These are phyloP conservation scores for Themeda triandra DNA, from an alignment of 176 grass and related monocot genomes.

Conservation along the genomic window DNA sequence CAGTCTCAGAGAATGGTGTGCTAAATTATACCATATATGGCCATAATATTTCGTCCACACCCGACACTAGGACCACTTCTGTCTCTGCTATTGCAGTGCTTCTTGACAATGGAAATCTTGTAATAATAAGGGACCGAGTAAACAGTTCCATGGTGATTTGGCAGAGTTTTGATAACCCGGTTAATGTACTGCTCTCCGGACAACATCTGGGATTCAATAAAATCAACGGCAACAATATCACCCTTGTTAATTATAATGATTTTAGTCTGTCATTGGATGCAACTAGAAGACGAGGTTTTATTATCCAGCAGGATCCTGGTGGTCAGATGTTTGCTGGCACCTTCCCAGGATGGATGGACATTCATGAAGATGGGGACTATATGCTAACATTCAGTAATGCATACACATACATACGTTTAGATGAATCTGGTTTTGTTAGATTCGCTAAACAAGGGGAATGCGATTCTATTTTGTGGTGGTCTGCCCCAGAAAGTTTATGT, in stretches of 20 bases:
- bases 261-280: background rate
- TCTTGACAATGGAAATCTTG: conserved; percentile 34
- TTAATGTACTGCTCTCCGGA: background rate
- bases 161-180: too few species aligned
- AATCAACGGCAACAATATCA: background rate
- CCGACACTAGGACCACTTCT: background rate
- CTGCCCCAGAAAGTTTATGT: too few species aligned
- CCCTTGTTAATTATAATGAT: background rate
- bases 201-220: background rate
- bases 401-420: too few species aligned
- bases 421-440: too few species aligned
- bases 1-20: too few species aligned
- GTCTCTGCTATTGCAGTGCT: conserved; percentile 2
- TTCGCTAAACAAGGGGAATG: too few species aligned
- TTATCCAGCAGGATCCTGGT: background rate
- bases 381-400: background rate
- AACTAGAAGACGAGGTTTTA: background rate
- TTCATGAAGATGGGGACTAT: background rate
- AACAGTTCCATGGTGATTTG: conserved; percentile 19
- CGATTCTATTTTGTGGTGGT: too few species aligned
- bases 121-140: conserved; percentile 10
- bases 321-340: background rate
- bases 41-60: too few species aligned
- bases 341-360: background rate
- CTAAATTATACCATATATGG: too few species aligned